Conservation (phyloP, 192 early-diverging fungal species). For the Spinellus fusiger region DNA sequence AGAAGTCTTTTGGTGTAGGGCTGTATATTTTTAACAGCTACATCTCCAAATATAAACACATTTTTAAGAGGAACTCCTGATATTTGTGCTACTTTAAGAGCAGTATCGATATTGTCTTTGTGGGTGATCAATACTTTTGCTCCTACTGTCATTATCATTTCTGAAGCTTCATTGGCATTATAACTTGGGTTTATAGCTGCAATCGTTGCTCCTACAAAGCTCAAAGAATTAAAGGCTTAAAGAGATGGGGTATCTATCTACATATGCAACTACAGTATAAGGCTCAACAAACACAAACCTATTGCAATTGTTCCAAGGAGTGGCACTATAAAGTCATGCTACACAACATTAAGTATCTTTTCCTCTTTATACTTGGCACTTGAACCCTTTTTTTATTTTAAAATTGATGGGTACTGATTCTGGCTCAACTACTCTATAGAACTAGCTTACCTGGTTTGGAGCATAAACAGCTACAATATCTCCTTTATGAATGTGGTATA, state of each 20-base stretch:
- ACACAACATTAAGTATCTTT: background rate
- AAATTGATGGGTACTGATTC: background rate
- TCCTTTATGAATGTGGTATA: constrained; percentile 52
- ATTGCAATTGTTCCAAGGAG: constrained; percentile 34
- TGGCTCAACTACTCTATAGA: background rate
- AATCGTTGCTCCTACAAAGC: constrained; percentile 50
- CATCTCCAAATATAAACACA: constrained; percentile 28
- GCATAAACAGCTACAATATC: constrained; percentile 57
- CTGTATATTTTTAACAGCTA: constrained; percentile 3
- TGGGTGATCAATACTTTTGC: constrained; percentile 63
- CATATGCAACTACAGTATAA: constrained; percentile 8
- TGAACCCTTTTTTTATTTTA: constrained; percentile 5
- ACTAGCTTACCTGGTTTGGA: constrained; percentile 25
- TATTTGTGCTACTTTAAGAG: constrained; percentile 16
- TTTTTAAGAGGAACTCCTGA: constrained; percentile 9
- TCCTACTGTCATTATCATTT: constrained; percentile 64
- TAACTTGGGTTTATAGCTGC: constrained; percentile 81
- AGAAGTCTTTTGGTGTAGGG: constrained; percentile 22
- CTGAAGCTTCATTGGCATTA: constrained; percentile 63
- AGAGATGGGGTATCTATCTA: background rate
- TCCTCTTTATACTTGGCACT: background rate
- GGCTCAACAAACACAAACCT: constrained; percentile 21
- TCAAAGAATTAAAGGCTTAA: background rate
- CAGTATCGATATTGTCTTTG: constrained; percentile 19
- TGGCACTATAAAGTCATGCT: constrained; percentile 29